Conservation (phyloP, 2,329 filamentous ascomycete species). For the Grosmannia huntii region DNA sequence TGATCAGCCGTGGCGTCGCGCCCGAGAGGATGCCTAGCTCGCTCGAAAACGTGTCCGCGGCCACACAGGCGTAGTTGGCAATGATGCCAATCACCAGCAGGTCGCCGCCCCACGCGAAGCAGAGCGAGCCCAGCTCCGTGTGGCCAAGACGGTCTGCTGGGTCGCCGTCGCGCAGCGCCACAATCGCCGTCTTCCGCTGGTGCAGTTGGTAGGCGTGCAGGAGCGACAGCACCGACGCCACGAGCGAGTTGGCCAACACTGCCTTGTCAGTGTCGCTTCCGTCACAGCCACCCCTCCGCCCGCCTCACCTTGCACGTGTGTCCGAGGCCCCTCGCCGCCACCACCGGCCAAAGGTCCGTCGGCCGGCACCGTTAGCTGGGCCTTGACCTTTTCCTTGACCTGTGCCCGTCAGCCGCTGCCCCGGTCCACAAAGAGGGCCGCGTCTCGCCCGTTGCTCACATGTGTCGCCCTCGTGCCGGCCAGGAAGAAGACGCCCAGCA, state of each 20-base stretch:
- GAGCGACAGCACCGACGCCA: slow-evolving; percentile 53
- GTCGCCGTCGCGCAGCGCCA: slow-evolving; percentile 16
- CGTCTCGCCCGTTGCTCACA: neutral
- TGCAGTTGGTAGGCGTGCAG: slow-evolving; percentile 48
- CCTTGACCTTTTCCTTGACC: slow-evolving; percentile 82
- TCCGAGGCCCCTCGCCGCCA: slow-evolving; percentile 71
- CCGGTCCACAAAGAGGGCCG: too few relatives aligned
- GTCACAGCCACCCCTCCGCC: too few relatives aligned
- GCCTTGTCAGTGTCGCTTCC: slow-evolving; percentile 1
- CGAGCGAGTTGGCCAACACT: slow-evolving; percentile 76
- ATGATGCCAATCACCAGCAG: slow-evolving; percentile 53
- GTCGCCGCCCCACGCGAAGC: slow-evolving; percentile 49
- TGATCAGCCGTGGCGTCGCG: slow-evolving; percentile 70
- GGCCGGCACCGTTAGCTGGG: slow-evolving; percentile 64
- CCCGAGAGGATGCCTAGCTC: slow-evolving; percentile 85
- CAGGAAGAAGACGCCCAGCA: slow-evolving; percentile 77
- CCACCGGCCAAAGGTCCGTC: slow-evolving; percentile 45
- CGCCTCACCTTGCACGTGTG: slow-evolving; percentile 58
- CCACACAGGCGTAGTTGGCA: slow-evolving; percentile 80
- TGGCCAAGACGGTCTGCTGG: too few relatives aligned
- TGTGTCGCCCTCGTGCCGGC: slow-evolving; percentile 65
- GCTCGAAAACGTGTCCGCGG: slow-evolving; percentile 88
- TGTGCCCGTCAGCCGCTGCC: slow-evolving; percentile 21
- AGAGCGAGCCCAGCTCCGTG: slow-evolving; percentile 29
- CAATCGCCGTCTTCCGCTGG: slow-evolving; percentile 28